Evolutionary conservation across 768 basidiomycete genomes (phyloP).

Genomic region (Boletus reticulatus): DNA sequence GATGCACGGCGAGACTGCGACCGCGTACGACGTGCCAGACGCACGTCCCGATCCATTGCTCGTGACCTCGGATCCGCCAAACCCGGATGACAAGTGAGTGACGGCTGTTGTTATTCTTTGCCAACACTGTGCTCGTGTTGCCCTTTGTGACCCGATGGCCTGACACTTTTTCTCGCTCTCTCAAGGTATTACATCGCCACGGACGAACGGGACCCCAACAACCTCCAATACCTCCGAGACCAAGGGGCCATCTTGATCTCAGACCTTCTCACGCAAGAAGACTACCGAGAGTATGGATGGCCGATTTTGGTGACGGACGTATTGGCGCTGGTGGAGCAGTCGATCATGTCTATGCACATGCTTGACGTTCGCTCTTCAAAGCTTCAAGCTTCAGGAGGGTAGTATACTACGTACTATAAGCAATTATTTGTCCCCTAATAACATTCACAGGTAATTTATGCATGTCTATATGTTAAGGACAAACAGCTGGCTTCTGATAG

Average conservation of each 20-base stretch:
- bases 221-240: slow-evolving; percentile 30
- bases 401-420: too few species aligned
- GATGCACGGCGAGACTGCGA: slow-evolving; percentile 19
- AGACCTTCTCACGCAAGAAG: slow-evolving; percentile 43
- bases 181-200: slow-evolving; percentile 37
- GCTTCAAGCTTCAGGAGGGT: too few species aligned
- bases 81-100: slow-evolving; percentile 22
- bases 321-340: slow-evolving; percentile 42
- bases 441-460: background rate
- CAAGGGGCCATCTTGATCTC: slow-evolving; percentile 40
- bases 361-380: background rate
- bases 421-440: too few species aligned
- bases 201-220: slow-evolving; percentile 39
- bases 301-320: slow-evolving; percentile 42
- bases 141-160: background rate
- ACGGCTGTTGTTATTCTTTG: background rate
- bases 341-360: slow-evolving; percentile 39
- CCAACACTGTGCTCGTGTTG: too few species aligned
- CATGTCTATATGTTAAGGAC: too few species aligned
- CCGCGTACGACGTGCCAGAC: slow-evolving; percentile 22
- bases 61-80: slow-evolving; percentile 25
- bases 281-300: slow-evolving; percentile 40
- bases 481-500: too few species aligned
- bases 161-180: background rate
- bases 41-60: slow-evolving; percentile 16